Conservation (phyloP, 768 basidiomycete genomes). For the Mycena metata region DNA sequence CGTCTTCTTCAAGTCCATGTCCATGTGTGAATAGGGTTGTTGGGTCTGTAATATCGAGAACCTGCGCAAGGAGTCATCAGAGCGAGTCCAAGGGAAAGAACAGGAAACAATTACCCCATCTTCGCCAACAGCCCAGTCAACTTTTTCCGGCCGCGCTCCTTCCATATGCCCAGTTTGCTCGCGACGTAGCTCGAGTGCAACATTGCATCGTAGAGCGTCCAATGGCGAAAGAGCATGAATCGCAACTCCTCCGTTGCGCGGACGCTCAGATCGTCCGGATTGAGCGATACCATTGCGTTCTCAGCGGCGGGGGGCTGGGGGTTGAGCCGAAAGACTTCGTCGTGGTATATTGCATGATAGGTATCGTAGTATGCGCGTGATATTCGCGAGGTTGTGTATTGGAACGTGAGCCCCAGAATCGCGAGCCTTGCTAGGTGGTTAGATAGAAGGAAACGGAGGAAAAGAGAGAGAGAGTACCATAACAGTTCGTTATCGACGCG, state of each 20-base stretch:
- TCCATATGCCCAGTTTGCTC: constrained; percentile 96
- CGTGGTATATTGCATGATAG: constrained; percentile 83
- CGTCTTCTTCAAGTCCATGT: constrained; percentile 89
- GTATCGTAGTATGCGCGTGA: constrained; percentile 88
- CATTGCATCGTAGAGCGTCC: constrained; percentile 99
- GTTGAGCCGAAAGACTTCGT: constrained; percentile 95
- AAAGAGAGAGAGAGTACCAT: constrained; percentile 66
- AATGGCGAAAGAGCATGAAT: constrained; percentile 96
- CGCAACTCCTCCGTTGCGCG: constrained; percentile 90
- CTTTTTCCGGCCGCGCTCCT: constrained; percentile 90
- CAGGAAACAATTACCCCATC: constrained; percentile 83
- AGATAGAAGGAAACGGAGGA: not conserved
- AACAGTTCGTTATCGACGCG: constrained; percentile 94
- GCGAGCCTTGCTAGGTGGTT: constrained; percentile 73
- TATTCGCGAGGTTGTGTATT: constrained; percentile 91
- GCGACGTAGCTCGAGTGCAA: constrained; percentile 97
- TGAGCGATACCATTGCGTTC: constrained; percentile 64
- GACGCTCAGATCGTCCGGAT: constrained; percentile 88
- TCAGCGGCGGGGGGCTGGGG: constrained; percentile 63
- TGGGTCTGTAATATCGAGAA: constrained; percentile 96
- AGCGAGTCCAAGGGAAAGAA: not conserved
- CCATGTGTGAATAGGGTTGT: constrained; percentile 96
- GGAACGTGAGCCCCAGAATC: constrained; percentile 92
- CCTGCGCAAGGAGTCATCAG: constrained; percentile 56
- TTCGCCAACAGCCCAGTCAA: constrained; percentile 94